Base-by-base conservation (phyloP, 2,329 filamentous ascomycete species). In the Arthrobotrys entomopaga region DNA sequence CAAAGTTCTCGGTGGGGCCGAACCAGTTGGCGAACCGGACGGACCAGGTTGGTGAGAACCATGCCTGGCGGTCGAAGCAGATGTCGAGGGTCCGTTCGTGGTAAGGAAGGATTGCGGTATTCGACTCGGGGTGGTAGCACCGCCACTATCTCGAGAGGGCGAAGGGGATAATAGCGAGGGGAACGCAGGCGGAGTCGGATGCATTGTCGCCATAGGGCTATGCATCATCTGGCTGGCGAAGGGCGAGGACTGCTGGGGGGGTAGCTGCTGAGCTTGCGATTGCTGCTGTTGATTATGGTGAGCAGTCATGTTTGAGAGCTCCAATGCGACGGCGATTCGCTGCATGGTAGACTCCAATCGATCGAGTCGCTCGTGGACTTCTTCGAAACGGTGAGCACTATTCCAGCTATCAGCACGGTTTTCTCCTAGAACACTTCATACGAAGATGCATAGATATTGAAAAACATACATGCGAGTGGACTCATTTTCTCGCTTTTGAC, bases 401-500 rank as follows among this genome's bases (percentile, higher is more conserved):
- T 16, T 53, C 1, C 42, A 20, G 19, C 19, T 53, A 46, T 59
- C 34, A 72, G 54, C 40, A 40, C 29, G 22, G 7, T 10, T 1
- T 8, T 4, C n/a, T 34, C 11, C 40, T 29, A 7, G 7, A 46
- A 15, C 16, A 13, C 42, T 46, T 46, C 3, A 46, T n/a, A 46
- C 2, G 10, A 46, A 46, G 5, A n/a, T 46, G 15, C 3, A 46
- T 46, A 15, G 42, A 46, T 46, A 10, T n/a, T 34, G 29, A 42
- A 46, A 54, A 49, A 67, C 73, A 13, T 66, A 79, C 78, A 77
- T 78, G 48, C 78, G 76, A 8, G 77, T 77, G 19, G 77, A 77
- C 43, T 79, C 78, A 63, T 78, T 79, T 48, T 79, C 78, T 29
- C 78, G 77, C 53, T 79, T 79, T 60, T 77, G 77, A 4, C 77